phyloP scores from a whole-genome alignment of 2,329 filamentous ascomycete genomes.

The Ambrosiella beaveri region DNA sequence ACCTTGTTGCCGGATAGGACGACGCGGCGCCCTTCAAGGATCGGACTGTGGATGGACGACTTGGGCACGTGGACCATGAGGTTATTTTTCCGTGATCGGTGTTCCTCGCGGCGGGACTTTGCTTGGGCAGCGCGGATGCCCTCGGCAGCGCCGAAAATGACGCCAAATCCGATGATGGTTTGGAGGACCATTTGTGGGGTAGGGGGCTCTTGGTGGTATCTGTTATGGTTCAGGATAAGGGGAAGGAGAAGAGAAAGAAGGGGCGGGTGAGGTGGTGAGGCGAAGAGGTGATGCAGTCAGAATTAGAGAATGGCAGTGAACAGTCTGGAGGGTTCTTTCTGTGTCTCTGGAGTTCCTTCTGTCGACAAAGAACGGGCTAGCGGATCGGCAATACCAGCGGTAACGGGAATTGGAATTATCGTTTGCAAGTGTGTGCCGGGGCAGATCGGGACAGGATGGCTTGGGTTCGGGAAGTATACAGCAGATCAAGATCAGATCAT shows the following conservation, averaged over 20 bases:
- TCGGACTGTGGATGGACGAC: constrained; percentile 25
- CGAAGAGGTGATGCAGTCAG: not conserved
- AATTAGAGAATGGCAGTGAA: not conserved
- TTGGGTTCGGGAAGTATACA: too few relatives aligned
- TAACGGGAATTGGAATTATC: too few relatives aligned
- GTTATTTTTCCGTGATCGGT: constrained; percentile 30
- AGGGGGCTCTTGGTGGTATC: not conserved
- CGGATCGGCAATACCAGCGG: too few relatives aligned
- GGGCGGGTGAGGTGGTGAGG: not conserved
- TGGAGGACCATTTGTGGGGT: constrained; percentile 16
- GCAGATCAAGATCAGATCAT: too few relatives aligned
- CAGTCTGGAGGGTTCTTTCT: too few relatives aligned
- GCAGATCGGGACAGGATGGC: too few relatives aligned
- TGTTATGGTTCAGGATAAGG: not conserved
- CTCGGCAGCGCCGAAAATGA: constrained; percentile 29
- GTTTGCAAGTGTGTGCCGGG: too few relatives aligned
- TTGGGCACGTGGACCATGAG: constrained; percentile 29
- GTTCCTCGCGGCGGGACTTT: constrained; percentile 29
- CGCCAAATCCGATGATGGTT: constrained; percentile 25
- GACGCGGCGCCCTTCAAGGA: constrained; percentile 28
- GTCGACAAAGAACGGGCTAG: too few relatives aligned
- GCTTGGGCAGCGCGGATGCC: constrained; percentile 29
- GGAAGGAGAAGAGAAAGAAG: not conserved
- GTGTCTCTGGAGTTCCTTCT: too few relatives aligned
- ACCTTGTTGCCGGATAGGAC: constrained; percentile 29